These are phyloP conservation scores for Dactylellina leptospora DNA, from an alignment of 2,329 filamentous ascomycete genomes.

Conservation along the genomic window DNA sequence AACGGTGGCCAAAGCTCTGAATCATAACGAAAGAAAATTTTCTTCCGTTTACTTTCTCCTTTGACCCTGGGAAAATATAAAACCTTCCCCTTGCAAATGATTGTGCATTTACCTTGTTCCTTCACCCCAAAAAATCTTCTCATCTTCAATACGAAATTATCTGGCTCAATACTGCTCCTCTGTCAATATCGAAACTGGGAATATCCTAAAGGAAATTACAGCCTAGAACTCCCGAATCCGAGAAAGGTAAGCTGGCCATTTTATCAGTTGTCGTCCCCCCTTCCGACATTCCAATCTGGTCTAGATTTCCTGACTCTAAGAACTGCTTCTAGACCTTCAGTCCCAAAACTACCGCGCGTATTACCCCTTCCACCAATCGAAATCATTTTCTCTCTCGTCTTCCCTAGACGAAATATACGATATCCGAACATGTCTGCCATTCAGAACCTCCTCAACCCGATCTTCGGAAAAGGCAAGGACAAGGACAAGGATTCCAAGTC, in stretches of 20 bases:
- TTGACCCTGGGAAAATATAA: neutral
- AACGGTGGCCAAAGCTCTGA: conserved; percentile 38
- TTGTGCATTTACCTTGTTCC: neutral
- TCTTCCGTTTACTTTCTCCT: neutral
- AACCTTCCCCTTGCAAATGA: neutral
- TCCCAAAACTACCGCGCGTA: neutral
- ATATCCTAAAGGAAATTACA: conserved; percentile 2
- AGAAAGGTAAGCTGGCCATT: neutral
- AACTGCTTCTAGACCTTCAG: neutral
- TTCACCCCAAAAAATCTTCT: conserved; percentile 20
- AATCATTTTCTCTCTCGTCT: too few relatives aligned
- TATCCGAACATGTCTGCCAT: conserved; percentile 28
- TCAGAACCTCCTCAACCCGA: conserved; percentile 35
- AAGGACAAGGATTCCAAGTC: conserved; percentile 26
- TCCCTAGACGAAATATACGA: neutral
- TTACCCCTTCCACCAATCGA: neutral
- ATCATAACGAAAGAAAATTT: conserved; percentile 38
- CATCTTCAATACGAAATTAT: conserved; percentile 15
- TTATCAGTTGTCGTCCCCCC: neutral
- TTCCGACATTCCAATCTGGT: neutral
- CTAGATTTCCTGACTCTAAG: neutral
- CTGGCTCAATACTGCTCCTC: conserved; percentile 10
- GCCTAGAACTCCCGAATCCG: conserved; percentile 3
- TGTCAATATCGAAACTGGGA: neutral
- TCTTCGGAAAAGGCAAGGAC: conserved; percentile 40